Conservation (phyloP, 495 filamentous ascomycete genomes). For the Penicillium silybi region DNA sequence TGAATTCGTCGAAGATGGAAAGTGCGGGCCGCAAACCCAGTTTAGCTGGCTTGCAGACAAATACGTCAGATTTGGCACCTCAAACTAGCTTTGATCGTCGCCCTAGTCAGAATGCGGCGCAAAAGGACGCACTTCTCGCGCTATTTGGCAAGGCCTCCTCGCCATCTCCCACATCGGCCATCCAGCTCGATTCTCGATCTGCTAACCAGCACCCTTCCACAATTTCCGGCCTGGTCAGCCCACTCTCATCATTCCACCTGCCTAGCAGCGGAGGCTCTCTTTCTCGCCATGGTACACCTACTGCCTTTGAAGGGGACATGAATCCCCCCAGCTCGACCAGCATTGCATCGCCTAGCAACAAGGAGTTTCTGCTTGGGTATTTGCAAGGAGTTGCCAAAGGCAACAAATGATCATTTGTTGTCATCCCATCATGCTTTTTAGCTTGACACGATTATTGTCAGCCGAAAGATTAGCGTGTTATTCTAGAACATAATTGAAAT, state of each 20-base stretch:
- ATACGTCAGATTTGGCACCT: conserved; percentile 5
- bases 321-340: conserved; percentile 33
- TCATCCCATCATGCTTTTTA: not conserved
- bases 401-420: conserved; percentile 22
- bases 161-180: conserved; percentile 17
- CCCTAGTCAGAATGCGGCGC: conserved; percentile 51
- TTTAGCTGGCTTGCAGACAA: conserved; percentile 3
- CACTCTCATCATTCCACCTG: conserved; percentile 41
- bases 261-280: conserved; percentile 36
- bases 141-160: conserved; percentile 61
- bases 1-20: conserved; percentile 3
- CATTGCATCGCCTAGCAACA: conserved; percentile 65
- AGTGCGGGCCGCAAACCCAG: conserved; percentile 13
- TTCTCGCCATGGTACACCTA: conserved; percentile 34
- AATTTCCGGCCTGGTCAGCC: conserved; percentile 38
- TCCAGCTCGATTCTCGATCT: conserved; percentile 24
- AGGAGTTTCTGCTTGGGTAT: conserved; percentile 76
- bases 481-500: not conserved
- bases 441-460: not conserved
- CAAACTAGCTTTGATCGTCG: conserved; percentile 33
- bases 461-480: not conserved
- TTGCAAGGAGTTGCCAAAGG: conserved; percentile 57
- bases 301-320: conserved; percentile 40
- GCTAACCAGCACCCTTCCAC: conserved; percentile 14
- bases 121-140: conserved; percentile 64